Evolutionary conservation across 148 eudicot species (phyloP), one percentile per base, ranked within the genome.

Genomic region (Fagopyrum homotropicum): DNA sequence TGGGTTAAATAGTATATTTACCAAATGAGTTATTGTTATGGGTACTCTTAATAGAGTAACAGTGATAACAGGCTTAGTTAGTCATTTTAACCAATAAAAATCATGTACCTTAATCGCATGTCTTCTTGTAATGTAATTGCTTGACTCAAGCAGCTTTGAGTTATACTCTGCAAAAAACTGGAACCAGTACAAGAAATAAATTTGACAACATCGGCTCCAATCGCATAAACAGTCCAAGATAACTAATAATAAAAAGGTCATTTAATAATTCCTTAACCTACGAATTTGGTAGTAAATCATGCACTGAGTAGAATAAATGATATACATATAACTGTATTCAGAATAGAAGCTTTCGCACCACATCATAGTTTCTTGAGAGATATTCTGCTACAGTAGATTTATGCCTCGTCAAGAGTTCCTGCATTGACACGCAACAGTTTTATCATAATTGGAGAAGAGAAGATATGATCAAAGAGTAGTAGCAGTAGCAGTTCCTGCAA

Each of bases 101-200:
- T 17, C 66, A 5, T 26, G 66, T 83, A 91, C 97, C 97, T 84
- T 89, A 69, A 86, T 71, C 72, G 93, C 86, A 46, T 85, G 85
- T 61, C 97, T 81, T 79, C 89, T 82, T 77, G 93, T 91, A 79
- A 91, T 83, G 81, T 91, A 91, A 66, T 78, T 80, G 59, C 85
- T 52, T 26, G 97, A 91, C 79, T 84, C 86, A 73, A 91, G 83
- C 83, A 91, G 79, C 79, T 81, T 84, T 55, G 82, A 75, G 71
- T 84, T 84, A 80, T 81, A 84, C 50, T 86, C 92, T 54, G 14
- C 69, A 59, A 91, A 91, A 79, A 89, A 89, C 97, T 91, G 72
- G 29, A 63, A 8, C 75, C 66, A 60, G 43, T 14, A 60, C 66
- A 60, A 60, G 40, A 60, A 9, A 26, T 35, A 22, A 22, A 26